Percentiles rank a stretch among this genome's conserved stretches.
These are phyloP conservation scores for Phytophthora hibernalis DNA, from an alignment of 352 stramenopile species.

Conservation along the genomic window DNA sequence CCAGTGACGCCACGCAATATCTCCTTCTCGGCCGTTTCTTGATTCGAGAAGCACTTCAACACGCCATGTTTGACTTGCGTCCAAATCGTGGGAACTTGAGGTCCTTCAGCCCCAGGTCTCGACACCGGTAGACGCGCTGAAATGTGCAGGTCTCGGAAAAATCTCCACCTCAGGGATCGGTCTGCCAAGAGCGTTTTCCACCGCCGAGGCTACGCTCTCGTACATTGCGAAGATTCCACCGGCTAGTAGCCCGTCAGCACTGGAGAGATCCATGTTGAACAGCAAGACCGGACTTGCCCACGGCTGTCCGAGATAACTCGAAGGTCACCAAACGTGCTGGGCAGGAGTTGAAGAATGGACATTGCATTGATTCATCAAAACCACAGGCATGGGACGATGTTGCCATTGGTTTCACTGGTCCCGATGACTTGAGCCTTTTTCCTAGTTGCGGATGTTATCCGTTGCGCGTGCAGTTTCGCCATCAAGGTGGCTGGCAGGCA, in stretches of 20 bases:
- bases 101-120: constrained; percentile 36
- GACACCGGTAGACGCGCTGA: constrained; percentile 31
- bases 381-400: constrained; percentile 8
- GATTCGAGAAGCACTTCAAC: constrained; percentile 26
- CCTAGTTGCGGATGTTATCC: neutral
- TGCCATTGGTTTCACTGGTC: constrained; percentile 18
- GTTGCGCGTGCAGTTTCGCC: neutral
- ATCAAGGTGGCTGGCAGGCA: neutral
- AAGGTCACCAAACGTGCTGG: neutral
- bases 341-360: neutral
- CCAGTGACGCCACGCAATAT: constrained; percentile 45
- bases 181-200: constrained; percentile 46
- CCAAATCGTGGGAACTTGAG: constrained; percentile 36
- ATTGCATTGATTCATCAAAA: neutral
- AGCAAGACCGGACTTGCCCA: neutral
- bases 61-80: constrained; percentile 37
- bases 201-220: constrained; percentile 45
- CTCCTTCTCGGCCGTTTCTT: constrained; percentile 46
- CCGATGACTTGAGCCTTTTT: neutral
- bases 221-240: constrained; percentile 62
- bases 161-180: constrained; percentile 60
- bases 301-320: neutral
- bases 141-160: constrained; percentile 60
- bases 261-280: constrained; percentile 38
- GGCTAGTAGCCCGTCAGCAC: constrained; percentile 53